These are phyloP conservation scores for Fusarium guadeloupense DNA, from an alignment of 2,329 filamentous ascomycete genomes.

Conservation along the genomic window DNA sequence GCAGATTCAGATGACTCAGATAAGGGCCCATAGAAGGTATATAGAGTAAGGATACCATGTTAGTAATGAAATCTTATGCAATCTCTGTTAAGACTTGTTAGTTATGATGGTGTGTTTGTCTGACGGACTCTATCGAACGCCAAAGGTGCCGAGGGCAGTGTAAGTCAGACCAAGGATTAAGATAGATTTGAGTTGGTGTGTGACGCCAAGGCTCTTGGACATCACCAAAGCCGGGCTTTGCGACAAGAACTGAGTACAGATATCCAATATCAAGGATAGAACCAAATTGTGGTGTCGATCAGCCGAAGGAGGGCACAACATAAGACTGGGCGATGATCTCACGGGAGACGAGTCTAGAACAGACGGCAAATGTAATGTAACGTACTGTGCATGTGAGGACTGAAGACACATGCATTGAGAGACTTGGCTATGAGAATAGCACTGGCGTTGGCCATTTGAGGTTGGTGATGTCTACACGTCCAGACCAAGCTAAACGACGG, in stretches of 20 bases:
- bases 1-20: conserved; percentile 72
- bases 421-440: conserved; percentile 4
- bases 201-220: background rate
- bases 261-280: background rate
- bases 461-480: background rate
- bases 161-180: background rate
- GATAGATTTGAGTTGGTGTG: background rate
- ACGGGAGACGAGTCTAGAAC: conserved; percentile 24
- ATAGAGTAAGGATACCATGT: conserved; percentile 2
- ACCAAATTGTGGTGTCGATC: conserved; percentile 3
- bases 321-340: conserved; percentile 23
- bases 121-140: background rate
- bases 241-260: no score
- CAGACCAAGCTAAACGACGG: conserved; percentile 4
- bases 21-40: conserved; percentile 21
- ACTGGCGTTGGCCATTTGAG: conserved; percentile 16
- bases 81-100: background rate
- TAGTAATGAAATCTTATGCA: conserved; percentile 5
- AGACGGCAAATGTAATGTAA: conserved; percentile 20
- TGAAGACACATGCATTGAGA: conserved; percentile 5
- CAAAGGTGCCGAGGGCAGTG: background rate
- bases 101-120: background rate
- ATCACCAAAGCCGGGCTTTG: no score
- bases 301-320: conserved; percentile 4
- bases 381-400: background rate